A percentile compares a stretch with the other conserved stretches of the same genome.
phyloP scores from a whole-genome alignment of 2,329 filamentous ascomycete genomes.

The Dactylellina leptospora region DNA sequence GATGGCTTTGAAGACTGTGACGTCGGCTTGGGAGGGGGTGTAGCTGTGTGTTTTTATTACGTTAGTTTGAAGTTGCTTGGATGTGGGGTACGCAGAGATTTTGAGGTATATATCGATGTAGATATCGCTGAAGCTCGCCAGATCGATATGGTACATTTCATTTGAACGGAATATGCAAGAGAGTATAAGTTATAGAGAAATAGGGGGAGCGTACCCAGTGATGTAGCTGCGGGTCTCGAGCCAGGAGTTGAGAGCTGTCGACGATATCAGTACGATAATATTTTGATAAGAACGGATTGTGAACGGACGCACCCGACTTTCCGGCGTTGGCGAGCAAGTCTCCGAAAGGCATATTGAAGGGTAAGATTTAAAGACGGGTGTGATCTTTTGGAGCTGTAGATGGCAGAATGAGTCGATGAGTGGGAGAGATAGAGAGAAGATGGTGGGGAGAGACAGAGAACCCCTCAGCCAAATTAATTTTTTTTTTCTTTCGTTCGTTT shows the following conservation, averaged over 20 bases:
- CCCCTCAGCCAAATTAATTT: slow-evolving; percentile 20
- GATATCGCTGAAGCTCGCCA: slow-evolving; percentile 82
- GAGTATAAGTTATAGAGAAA: slow-evolving; percentile 21
- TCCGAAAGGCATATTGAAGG: slow-evolving; percentile 71
- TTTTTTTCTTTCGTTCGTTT: slow-evolving; percentile 20
- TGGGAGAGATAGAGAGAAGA: slow-evolving; percentile 19
- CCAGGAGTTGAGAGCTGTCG: slow-evolving; percentile 71
- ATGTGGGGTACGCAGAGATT: slow-evolving; percentile 22
- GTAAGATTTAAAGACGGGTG: no score
- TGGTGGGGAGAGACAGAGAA: no score
- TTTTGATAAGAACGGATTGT: slow-evolving; percentile 19
- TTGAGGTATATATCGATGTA: slow-evolving; percentile 64
- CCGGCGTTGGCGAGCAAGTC: slow-evolving; percentile 74
- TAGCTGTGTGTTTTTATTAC: slow-evolving; percentile 60
- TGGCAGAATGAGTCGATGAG: neutral
- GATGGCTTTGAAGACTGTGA: slow-evolving; percentile 91
- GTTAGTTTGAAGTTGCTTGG: neutral
- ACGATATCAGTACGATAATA: slow-evolving; percentile 15
- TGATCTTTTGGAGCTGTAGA: neutral
- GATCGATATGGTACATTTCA: slow-evolving; percentile 91
- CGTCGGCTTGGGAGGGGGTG: slow-evolving; percentile 89
- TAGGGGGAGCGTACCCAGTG: slow-evolving; percentile 72
- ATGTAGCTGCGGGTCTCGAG: slow-evolving; percentile 81
- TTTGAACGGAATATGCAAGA: slow-evolving; percentile 67
- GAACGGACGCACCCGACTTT: slow-evolving; percentile 64